Evolutionary conservation across 2,329 filamentous ascomycete species (phyloP), one percentile per base, ranked within the genome.

Genomic region (Monosporascus sp.): DNA sequence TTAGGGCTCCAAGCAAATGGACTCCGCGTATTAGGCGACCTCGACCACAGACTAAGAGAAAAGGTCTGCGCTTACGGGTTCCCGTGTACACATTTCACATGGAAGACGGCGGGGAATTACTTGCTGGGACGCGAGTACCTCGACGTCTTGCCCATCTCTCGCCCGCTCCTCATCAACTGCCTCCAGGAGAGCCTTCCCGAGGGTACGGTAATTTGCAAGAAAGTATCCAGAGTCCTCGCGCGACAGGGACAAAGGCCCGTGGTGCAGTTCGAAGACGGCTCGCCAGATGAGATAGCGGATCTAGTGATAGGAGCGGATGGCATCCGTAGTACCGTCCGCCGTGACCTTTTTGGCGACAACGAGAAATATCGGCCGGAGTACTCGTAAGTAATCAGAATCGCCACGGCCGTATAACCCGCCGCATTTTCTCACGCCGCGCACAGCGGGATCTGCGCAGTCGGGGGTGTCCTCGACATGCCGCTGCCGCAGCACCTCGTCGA

Each of bases 1-100:
- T 40, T 58, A n/a, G 54, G 56, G 14, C 56, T 58, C 40, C 53
- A 58, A 41, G 49, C 53, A 26, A 55, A 58, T 26, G 51, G 55
- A 8, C 51, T 55, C 40, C 51, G 50, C 18, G 51, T 54, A 7
- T 35, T 56, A 18, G 50, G 52, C 24, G 51, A 58, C 17, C 54
- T 58, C 41, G 48, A 56, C 35, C 48, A 41, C 4, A 48, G 31
- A 7, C 37, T 58, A 37, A 52, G 38, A 35, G 46, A 22, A 22
- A 52, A 18, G 22, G 51, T 54, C 43, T 58, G 51, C 31, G 54
- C 54, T 14, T 48, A 51, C 5, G 54, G 56, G 8, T 58, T 56
- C 26, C 53, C 56, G 14, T 58, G 53, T n/a, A 51, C n/a, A 17
- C 48, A 53, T 17, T 56, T 54, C 44, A 54, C 53, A 2, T 58